Conservation (phyloP, 2,329 filamentous ascomycete species). For the Pseudocercospora cruenta region DNA sequence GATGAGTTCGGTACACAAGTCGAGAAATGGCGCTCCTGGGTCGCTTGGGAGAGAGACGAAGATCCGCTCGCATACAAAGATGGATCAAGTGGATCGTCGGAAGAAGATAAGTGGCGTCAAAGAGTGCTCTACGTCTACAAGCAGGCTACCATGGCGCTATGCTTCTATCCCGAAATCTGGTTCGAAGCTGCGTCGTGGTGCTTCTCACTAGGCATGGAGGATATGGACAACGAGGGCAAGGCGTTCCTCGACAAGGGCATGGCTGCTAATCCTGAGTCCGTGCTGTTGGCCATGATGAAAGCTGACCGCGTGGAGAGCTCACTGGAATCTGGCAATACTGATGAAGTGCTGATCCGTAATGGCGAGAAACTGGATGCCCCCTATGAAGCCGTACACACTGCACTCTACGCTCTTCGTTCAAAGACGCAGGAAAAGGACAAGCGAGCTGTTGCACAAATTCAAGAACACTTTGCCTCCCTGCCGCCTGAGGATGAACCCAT, state of each 20-base stretch:
- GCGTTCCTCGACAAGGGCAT: conserved; percentile 82
- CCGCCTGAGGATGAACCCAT: conserved; percentile 43
- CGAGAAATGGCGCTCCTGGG: conserved; percentile 89
- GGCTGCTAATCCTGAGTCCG: conserved; percentile 89
- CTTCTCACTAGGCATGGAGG: conserved; percentile 72
- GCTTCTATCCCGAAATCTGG: conserved; percentile 96
- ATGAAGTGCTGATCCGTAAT: conserved; percentile 69
- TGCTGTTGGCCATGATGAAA: conserved; percentile 83
- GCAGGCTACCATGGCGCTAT: conserved; percentile 87
- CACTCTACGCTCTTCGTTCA: conserved; percentile 83
- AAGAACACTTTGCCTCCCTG: conserved; percentile 57
- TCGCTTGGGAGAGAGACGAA: conserved; percentile 84
- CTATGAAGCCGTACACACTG: conserved; percentile 79
- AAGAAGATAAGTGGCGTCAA: conserved; percentile 76
- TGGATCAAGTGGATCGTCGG: conserved; percentile 47
- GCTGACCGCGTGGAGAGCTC: conserved; percentile 84
- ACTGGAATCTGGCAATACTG: conserved; percentile 66
- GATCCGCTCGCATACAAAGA: conserved; percentile 84
- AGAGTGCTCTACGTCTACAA: conserved; percentile 90
- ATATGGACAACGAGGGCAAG: conserved; percentile 62
- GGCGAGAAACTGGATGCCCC: conserved; percentile 78
- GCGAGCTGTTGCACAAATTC: conserved; percentile 59
- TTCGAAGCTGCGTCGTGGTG: conserved; percentile 93
- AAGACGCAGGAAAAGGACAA: conserved; percentile 69
- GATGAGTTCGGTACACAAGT: conserved; percentile 83